These are phyloP conservation scores for Corymbia calophylla DNA, from an alignment of 441 rosid species.

Conservation along the genomic window DNA sequence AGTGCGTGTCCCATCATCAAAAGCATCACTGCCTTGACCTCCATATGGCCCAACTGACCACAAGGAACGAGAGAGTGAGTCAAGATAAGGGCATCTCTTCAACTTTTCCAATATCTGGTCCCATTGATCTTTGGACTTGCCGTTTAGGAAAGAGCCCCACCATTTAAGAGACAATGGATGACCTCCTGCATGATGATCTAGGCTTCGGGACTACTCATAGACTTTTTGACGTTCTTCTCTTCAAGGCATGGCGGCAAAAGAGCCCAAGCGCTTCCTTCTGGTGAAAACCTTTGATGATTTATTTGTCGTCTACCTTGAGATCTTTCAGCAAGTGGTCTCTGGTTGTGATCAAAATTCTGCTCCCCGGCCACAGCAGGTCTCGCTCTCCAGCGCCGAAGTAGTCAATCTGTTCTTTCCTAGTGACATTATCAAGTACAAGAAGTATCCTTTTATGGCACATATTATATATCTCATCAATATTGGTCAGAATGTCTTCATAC, in stretches of 20 bases:
- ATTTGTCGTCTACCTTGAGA: not conserved
- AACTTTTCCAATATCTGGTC: not conserved
- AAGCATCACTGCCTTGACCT: not conserved
- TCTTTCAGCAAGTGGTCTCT: not conserved
- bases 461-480: no score
- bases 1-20: not conserved
- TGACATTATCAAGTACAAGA: no score
- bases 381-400: not conserved
- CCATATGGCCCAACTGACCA: not conserved
- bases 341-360: not conserved
- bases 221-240: not conserved
- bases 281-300: not conserved
- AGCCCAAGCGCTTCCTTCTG: not conserved
- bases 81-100: not conserved
- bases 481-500: no score
- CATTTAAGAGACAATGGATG: not conserved
- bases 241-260: not conserved
- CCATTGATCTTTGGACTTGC: not conserved
- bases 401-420: no score
- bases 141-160: not conserved
- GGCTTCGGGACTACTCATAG: not conserved
- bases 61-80: no score
- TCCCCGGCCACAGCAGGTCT: not conserved
- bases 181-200: not conserved
- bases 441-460: no score